These are phyloP conservation scores for Logfia minima DNA, from an alignment of 129 eudicot genomes.

Conservation along the genomic window DNA sequence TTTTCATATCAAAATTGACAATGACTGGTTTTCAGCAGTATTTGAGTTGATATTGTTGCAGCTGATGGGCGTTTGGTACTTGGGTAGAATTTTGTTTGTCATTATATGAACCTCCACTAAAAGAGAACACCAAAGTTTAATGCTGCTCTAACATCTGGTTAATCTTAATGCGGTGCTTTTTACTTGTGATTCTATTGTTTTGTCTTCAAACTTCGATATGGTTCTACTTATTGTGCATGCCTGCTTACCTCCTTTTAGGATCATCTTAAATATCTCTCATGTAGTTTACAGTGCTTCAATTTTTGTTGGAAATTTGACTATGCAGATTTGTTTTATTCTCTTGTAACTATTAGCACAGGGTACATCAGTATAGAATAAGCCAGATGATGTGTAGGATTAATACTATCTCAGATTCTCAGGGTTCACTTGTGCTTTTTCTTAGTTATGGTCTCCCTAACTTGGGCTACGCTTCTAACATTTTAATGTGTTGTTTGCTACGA, in stretches of 20 bases:
- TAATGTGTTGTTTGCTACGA: background rate
- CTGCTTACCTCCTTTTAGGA: background rate
- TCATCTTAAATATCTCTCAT: background rate
- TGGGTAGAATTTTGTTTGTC: conserved; percentile 10
- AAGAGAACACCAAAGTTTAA: background rate
- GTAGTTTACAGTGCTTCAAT: background rate
- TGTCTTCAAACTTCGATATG: background rate
- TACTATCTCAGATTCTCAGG: background rate
- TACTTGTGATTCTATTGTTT: background rate
- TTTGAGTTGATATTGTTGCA: conserved; percentile 11
- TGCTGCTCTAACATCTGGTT: background rate
- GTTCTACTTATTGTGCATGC: background rate
- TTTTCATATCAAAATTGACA: background rate
- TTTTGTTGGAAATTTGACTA: background rate
- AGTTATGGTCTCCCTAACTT: background rate
- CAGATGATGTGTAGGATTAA: background rate
- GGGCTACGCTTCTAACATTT: background rate
- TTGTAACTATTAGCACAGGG: background rate
- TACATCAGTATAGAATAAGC: background rate
- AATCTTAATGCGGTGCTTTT: conserved; percentile 11
- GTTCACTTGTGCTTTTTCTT: background rate
- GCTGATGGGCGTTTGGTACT: conserved; percentile 20
- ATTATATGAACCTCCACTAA: background rate
- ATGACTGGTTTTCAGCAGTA: conserved; percentile 13
- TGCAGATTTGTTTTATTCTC: background rate